Percentiles rank a stretch among this genome's conserved stretches.
phyloP scores from a whole-genome alignment of 2,329 filamentous ascomycete genomes.

The Alternaria sp. region DNA sequence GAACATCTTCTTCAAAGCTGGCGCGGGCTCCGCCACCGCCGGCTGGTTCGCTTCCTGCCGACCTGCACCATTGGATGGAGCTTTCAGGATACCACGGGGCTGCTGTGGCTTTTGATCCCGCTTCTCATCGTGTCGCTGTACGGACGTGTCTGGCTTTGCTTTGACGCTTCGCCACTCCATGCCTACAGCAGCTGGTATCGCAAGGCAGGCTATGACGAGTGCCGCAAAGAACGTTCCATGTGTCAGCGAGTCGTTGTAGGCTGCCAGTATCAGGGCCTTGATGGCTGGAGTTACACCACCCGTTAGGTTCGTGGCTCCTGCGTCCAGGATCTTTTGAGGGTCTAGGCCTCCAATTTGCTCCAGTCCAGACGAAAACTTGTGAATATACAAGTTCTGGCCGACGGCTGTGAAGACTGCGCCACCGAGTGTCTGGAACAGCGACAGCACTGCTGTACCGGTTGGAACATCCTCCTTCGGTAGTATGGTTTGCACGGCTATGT shows the following conservation, averaged over 20 bases:
- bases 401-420: conserved; percentile 56
- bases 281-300: conserved; percentile 28
- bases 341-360: conserved; percentile 47
- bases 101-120: not conserved
- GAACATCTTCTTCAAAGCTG: conserved; percentile 26
- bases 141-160: conserved; percentile 38
- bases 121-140: conserved; percentile 20
- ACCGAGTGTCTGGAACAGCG: conserved; percentile 54
- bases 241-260: conserved; percentile 40
- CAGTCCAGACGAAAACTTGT: conserved; percentile 49
- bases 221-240: conserved; percentile 63
- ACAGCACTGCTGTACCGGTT: conserved; percentile 53
- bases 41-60: not conserved
- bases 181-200: conserved; percentile 59
- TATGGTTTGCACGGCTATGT: conserved; percentile 53
- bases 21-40: conserved; percentile 9
- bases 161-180: conserved; percentile 74
- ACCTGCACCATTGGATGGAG: not conserved
- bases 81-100: conserved; percentile 2
- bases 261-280: conserved; percentile 24
- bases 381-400: conserved; percentile 56
- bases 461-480: conserved; percentile 50
- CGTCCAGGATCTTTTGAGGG: conserved; percentile 47
- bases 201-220: conserved; percentile 61
- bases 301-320: conserved; percentile 65